Evolutionary conservation across 2,329 filamentous ascomycete species (phyloP).

Genomic region (Talaromyces piceae): DNA sequence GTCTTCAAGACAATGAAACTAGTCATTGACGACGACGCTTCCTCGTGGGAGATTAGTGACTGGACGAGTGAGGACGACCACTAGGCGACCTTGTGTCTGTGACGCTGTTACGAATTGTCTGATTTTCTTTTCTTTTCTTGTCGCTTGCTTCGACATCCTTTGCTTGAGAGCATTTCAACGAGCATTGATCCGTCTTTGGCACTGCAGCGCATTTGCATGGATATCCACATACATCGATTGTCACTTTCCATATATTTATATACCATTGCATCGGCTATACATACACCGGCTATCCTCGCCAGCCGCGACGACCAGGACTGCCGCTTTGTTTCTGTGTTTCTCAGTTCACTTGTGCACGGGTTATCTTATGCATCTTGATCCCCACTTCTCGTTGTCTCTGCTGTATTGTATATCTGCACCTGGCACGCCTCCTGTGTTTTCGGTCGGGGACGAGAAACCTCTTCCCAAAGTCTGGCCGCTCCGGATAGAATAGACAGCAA

Average conservation of each 20-base stretch:
- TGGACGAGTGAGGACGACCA: conserved; percentile 4
- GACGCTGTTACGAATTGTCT: conserved; percentile 3
- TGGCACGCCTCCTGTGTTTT: neutral
- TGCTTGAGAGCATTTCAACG: neutral
- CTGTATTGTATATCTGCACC: neutral
- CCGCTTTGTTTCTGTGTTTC: no score
- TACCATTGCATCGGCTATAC: neutral
- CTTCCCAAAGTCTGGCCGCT: neutral
- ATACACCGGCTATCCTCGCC: neutral
- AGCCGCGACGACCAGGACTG: neutral
- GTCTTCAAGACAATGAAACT: conserved; percentile 59
- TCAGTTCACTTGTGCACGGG: neutral
- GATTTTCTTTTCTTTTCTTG: conserved; percentile 1
- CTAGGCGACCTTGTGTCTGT: neutral
- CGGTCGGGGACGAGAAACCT: neutral
- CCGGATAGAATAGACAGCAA: neutral
- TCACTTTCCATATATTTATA: no score
- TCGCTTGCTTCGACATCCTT: neutral
- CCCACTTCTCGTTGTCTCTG: no score
- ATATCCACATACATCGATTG: neutral
- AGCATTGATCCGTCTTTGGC: neutral
- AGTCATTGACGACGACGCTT: conserved; percentile 57
- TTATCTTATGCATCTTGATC: no score
- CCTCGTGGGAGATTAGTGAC: conserved; percentile 55
- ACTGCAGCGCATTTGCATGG: neutral